These are phyloP conservation scores for Colletotrichum siamense DNA, from an alignment of 2,329 filamentous ascomycete species.

Conservation along the genomic window DNA sequence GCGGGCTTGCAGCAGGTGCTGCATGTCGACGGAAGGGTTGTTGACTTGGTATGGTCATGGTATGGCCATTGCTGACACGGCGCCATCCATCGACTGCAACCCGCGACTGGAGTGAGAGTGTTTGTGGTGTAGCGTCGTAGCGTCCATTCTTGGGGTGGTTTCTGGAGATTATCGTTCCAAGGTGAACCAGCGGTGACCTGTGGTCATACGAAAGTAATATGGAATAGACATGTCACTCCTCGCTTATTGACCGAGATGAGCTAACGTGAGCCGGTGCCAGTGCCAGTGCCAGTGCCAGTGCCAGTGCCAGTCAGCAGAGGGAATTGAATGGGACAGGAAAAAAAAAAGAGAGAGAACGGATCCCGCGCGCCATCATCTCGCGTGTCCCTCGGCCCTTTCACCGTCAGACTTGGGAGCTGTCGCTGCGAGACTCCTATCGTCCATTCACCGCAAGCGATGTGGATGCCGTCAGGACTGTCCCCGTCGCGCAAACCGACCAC, in stretches of 20 bases:
- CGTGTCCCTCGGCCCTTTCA: background rate
- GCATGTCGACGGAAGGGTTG: background rate
- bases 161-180: background rate
- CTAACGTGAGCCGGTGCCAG: background rate
- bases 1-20: background rate
- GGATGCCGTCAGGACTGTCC: background rate
- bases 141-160: background rate
- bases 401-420: background rate
- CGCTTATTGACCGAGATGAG: background rate
- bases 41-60: background rate
- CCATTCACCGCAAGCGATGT: constrained; percentile 3
- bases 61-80: background rate
- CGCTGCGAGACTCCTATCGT: background rate
- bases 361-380: constrained; percentile 15
- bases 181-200: constrained; percentile 20
- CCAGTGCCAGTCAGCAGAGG: background rate
- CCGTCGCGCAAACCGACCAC: background rate
- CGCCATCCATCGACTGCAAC: background rate
- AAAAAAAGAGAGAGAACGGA: background rate
- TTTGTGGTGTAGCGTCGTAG: background rate
- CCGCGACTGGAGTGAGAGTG: background rate
- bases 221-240: constrained; percentile 13
- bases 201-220: background rate
- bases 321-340: background rate
- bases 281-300: background rate